These are phyloP conservation scores for Gossypium trilobum DNA, from an alignment of 441 rosid genomes.

Conservation along the genomic window DNA sequence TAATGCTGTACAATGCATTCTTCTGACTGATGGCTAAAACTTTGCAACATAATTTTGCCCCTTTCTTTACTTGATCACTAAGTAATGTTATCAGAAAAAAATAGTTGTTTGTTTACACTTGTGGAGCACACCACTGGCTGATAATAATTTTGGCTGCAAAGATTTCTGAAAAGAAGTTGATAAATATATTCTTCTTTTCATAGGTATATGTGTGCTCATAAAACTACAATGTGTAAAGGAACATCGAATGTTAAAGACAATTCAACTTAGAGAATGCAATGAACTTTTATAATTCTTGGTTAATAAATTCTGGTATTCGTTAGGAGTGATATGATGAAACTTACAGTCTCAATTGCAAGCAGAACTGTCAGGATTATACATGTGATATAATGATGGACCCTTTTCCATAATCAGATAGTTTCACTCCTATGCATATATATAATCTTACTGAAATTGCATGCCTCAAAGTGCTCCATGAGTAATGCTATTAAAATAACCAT, in stretches of 20 bases:
- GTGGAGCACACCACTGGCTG: neutral
- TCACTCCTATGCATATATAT: neutral
- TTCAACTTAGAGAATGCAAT: too few relatives aligned
- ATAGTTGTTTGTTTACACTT: neutral
- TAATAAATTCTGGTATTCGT: too few relatives aligned
- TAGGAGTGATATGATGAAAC: neutral
- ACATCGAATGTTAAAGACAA: too few relatives aligned
- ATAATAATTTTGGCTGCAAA: neutral
- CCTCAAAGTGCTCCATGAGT: neutral
- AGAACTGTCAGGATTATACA: neutral
- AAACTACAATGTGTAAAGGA: too few relatives aligned
- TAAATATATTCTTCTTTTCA: neutral
- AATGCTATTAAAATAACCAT: conserved; percentile 4
- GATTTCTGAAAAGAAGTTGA: conserved; percentile 3
- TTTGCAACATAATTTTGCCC: neutral
- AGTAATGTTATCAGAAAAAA: neutral
- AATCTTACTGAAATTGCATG: neutral
- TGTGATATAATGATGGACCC: neutral
- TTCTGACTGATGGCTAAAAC: neutral
- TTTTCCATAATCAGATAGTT: neutral
- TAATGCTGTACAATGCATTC: neutral
- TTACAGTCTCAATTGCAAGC: neutral
- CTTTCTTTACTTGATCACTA: neutral
- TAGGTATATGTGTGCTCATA: neutral
- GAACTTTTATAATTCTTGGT: too few relatives aligned